Evolutionary conservation across 768 basidiomycete species (phyloP), one percentile per base, ranked within the genome.

Genomic region (Mycena maculata): DNA sequence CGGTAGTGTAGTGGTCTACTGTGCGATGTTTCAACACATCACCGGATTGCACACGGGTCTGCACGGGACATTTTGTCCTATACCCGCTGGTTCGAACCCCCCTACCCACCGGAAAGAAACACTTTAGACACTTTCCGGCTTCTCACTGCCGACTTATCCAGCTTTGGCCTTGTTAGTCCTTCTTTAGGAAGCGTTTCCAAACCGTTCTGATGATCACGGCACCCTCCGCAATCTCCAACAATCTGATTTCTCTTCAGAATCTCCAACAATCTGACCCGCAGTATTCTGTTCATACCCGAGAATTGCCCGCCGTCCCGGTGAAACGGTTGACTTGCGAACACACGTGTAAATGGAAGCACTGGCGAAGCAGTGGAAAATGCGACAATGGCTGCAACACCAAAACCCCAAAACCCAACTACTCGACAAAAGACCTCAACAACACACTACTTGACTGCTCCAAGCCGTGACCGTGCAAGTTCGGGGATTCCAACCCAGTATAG

Each of bases 91-190:
- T 60, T 60, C 47, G 59, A 60, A 49, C 23, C 47, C 59, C 59
- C 59, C 23, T 18, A 36, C 12, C 47, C 31, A 25, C 59, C 36
- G 59, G 33, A 38, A 60, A 60, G 59, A 49, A n/a, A 60, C 59
- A 60, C 59, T 60, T 60, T 60, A 60, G 59, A 60, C 59, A 60
- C 59, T 60, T 60, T 27, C 27, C 59, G 59, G 59, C 36, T 60
- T 60, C 59, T 60, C 59, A 60, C 59, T 60, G 59, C 59, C 59
- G 47, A 60, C 11, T 60, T 60, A 23, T 36, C 25, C 23, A 22
- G 12, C 23, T 50, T 41, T 22, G 36, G 12, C n/a, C 33, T 41
- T 41, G 27, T 60, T 41, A 36, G 47, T 3, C 45, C 47, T 36
- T 49, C 59, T 60, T 60, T 60, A 31, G 47, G 12, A 41, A 12